These are phyloP conservation scores for Crucihimalaya himalaica DNA, from an alignment of 345 rosid genomes.

Conservation along the genomic window DNA sequence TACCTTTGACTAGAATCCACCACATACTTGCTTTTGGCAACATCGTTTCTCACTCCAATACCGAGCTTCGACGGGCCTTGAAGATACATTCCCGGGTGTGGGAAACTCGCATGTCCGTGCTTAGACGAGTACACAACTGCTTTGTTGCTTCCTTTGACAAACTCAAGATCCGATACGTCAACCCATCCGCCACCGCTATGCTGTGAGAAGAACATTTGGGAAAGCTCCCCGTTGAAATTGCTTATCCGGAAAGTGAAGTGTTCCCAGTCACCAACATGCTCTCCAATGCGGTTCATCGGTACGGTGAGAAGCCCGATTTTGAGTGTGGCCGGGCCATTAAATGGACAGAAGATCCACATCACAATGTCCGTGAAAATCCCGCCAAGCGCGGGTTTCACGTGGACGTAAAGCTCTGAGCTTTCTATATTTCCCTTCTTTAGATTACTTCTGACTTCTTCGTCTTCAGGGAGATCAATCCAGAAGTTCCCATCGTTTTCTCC, in stretches of 20 bases:
- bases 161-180: slow-evolving; percentile 68
- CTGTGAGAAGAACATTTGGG: slow-evolving; percentile 72
- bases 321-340: slow-evolving; percentile 87
- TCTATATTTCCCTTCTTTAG: slow-evolving; percentile 65
- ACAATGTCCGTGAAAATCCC: slow-evolving; percentile 86
- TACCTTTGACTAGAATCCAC: slow-evolving; percentile 73
- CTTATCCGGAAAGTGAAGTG: slow-evolving; percentile 77
- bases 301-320: slow-evolving; percentile 68
- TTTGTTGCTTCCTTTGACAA: slow-evolving; percentile 52
- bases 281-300: slow-evolving; percentile 68
- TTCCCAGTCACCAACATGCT: slow-evolving; percentile 93
- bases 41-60: slow-evolving; percentile 74
- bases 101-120: slow-evolving; percentile 88
- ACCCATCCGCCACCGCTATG: slow-evolving; percentile 94
- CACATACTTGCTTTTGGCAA: slow-evolving; percentile 53
- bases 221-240: slow-evolving; percentile 76
- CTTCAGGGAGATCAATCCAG: slow-evolving; percentile 86
- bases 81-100: slow-evolving; percentile 74
- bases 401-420: slow-evolving; percentile 83
- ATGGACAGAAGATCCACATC: slow-evolving; percentile 94
- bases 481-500: slow-evolving; percentile 71
- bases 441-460: slow-evolving; percentile 45
- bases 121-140: slow-evolving; percentile 77
- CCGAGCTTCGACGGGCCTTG: slow-evolving; percentile 85
- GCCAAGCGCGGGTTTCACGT: slow-evolving; percentile 80